These are phyloP conservation scores for Teratosphaeria pseudoeucalypti DNA, from an alignment of 2,329 filamentous ascomycete species.

Conservation along the genomic window DNA sequence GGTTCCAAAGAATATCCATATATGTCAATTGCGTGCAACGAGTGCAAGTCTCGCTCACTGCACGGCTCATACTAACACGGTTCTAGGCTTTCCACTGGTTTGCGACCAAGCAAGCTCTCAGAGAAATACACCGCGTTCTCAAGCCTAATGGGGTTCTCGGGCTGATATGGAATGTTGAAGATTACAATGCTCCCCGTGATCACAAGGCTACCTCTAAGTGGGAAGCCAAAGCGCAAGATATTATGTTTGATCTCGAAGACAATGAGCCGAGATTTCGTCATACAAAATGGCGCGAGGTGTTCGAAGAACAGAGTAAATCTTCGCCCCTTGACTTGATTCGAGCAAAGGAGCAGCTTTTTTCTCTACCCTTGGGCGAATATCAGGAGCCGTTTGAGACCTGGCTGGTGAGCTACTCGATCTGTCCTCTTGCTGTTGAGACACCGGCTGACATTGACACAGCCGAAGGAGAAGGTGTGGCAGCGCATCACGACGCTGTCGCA, in stretches of 20 bases:
- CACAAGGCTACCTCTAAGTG: conserved; percentile 50
- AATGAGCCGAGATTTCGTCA: conserved; percentile 56
- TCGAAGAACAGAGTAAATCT: conserved; percentile 47
- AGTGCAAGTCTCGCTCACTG: background rate
- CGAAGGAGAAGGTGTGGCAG: conserved; percentile 51
- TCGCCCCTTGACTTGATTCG: conserved; percentile 37
- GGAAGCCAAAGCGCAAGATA: conserved; percentile 52
- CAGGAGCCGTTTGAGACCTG: conserved; percentile 47
- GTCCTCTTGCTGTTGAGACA: background rate
- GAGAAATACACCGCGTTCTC: conserved; percentile 57
- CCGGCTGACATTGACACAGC: conserved; percentile 5
- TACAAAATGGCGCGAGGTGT: conserved; percentile 52
- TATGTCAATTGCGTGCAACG: background rate
- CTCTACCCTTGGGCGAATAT: conserved; percentile 50
- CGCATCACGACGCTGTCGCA: conserved; percentile 58
- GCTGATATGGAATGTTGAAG: conserved; percentile 52
- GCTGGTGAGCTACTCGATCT: conserved; percentile 26
- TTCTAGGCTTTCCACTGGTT: conserved; percentile 47
- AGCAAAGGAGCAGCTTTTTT: conserved; percentile 43
- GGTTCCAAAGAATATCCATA: conserved; percentile 12
- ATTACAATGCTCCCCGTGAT: conserved; percentile 49
- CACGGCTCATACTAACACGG: conserved; percentile 1
- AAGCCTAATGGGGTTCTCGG: conserved; percentile 51
- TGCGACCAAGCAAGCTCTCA: conserved; percentile 50
- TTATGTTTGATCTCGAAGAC: conserved; percentile 48